phyloP scores from a whole-genome alignment of 2,329 filamentous ascomycete species.

The Aspergillus amoenus region DNA sequence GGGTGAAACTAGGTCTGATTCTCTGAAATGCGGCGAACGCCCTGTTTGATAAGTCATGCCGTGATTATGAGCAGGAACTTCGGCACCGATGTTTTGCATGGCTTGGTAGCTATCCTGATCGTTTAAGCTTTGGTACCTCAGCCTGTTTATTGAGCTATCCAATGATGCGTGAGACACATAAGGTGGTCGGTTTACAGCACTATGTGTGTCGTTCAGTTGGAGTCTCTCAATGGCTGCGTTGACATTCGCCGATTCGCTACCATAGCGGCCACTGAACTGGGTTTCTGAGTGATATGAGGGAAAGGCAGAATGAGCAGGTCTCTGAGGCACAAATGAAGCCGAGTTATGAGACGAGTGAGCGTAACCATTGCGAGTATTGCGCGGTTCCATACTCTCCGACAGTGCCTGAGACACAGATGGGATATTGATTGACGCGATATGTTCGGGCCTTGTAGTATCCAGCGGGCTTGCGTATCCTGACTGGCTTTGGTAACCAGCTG shows the following conservation, averaged over 20 bases:
- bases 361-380: slow-evolving; percentile 26
- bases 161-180: slow-evolving; percentile 39
- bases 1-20: slow-evolving; percentile 47
- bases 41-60: slow-evolving; percentile 37
- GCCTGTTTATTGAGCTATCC: slow-evolving; percentile 48
- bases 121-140: slow-evolving; percentile 37
- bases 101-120: slow-evolving; percentile 33
- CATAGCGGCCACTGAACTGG: slow-evolving; percentile 33
- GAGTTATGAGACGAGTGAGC: slow-evolving; percentile 38
- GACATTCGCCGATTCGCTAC: slow-evolving; percentile 31
- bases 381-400: slow-evolving; percentile 28
- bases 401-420: slow-evolving; percentile 27
- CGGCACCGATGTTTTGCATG: slow-evolving; percentile 25
- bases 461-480: slow-evolving; percentile 28
- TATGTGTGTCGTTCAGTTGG: slow-evolving; percentile 37
- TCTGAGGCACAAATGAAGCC: slow-evolving; percentile 31
- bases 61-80: slow-evolving; percentile 29
- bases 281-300: slow-evolving; percentile 42
- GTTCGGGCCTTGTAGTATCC: slow-evolving; percentile 31
- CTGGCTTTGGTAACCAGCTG: slow-evolving; percentile 32
- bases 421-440: slow-evolving; percentile 30
- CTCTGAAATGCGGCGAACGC: slow-evolving; percentile 41
- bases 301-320: slow-evolving; percentile 39
- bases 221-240: slow-evolving; percentile 33
- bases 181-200: slow-evolving; percentile 25